Percentiles rank a stretch among this genome's conserved stretches.
Evolutionary conservation across 306 rosid genomes (phyloP).

Genomic region (Ziziphus jujuba): DNA sequence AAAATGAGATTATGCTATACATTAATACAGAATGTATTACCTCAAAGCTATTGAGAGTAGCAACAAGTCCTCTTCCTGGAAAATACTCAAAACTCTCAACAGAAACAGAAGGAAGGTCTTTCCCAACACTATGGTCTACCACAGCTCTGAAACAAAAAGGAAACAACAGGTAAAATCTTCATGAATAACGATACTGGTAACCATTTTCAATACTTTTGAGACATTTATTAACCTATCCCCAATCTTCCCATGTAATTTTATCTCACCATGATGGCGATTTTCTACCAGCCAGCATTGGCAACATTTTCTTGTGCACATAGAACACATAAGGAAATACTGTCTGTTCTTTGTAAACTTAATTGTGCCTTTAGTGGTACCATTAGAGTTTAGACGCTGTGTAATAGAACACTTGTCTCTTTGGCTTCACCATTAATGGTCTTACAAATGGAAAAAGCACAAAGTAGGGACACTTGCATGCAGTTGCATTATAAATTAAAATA

Average conservation of each 20-base stretch:
- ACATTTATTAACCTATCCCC: constrained; percentile 3
- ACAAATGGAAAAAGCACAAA: not conserved
- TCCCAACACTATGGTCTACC: constrained; percentile 90
- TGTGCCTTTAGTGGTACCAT: not conserved
- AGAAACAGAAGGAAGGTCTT: constrained; percentile 90
- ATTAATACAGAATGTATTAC: constrained; percentile 22
- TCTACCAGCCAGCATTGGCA: not conserved
- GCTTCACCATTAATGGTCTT: not conserved
- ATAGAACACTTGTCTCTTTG: not conserved
- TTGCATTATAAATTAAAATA: no score
- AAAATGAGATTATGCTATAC: not conserved
- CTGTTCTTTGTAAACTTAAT: not conserved
- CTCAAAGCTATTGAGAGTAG: constrained; percentile 78
- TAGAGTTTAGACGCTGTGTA: not conserved
- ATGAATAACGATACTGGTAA: constrained; percentile 17
- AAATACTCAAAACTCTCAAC: constrained; percentile 92
- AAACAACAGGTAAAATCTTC: constrained; percentile 6
- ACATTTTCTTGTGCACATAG: not conserved
- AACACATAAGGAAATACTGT: not conserved
- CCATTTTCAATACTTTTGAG: constrained; percentile 17
- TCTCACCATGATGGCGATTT: not conserved
- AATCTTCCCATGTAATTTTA: not conserved
- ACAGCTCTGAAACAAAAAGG: constrained; percentile 77
- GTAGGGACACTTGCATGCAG: not conserved
- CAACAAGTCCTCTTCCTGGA: constrained; percentile 92